Evolutionary conservation across 1,284 basidiomycete genomes (phyloP), one percentile per base, ranked within the genome.

Genomic region (Ganoderma boninense): DNA sequence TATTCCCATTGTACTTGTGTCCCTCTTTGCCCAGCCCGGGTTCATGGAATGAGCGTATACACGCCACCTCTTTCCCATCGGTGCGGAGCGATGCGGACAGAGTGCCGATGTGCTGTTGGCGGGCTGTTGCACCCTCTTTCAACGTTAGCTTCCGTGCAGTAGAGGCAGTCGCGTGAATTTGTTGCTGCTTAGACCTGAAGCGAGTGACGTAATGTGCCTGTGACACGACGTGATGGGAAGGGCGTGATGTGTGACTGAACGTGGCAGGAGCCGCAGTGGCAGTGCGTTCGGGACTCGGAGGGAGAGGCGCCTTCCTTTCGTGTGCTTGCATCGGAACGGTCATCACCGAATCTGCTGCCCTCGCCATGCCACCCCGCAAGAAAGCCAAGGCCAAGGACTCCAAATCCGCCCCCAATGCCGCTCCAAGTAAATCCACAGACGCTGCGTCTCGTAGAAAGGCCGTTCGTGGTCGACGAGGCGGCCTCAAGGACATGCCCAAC

Each of bases 401-500:
- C 7, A 52, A 52, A 52, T 52, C 49, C 49, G 5, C 49, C 49
- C 4, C 10, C 11, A 23, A 52, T 26, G 49, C 49, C n/a, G n/a
- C 10, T 11, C 23, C 49, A n/a, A 52, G 23, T 26, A 52, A 23
- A 10, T 23, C 49, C 7, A 13, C n/a, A 10, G 49, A n/a, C 13
- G 13, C 49, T 23, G 49, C 49, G 49, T 52, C 29, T 4, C 62
- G 40, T 32, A 23, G 35, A 20, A 67, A 56, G 35, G 20, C 60
- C 23, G 20, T 61, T 23, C 67, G 67, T 13, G 54, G 43, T 29
- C 49, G 49, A 18, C 44, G 60, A 43, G 67, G 63, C 10, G 49
- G 59, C 8, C 59, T 69, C 10, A 38, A 29, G 46, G 64, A 67
- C 18, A 69, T 73, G 66, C 71, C 68, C 18, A 56, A 70, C 20